Evolutionary conservation across 768 basidiomycete species (phyloP).

Genomic region (Tubosaeta brunneosetosa): DNA sequence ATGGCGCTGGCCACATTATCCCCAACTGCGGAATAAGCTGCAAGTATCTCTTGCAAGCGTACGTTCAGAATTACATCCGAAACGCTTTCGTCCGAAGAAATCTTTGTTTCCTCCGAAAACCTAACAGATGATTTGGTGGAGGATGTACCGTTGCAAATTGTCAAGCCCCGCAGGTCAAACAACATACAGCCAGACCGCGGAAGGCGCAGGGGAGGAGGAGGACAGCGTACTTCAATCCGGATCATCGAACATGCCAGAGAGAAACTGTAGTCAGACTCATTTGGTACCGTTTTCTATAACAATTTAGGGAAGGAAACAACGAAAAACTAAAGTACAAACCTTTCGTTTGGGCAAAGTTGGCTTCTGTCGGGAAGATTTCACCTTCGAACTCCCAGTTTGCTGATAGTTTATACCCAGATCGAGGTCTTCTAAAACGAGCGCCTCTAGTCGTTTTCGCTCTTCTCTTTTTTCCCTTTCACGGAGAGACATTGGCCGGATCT

Average conservation of each 20-base stretch:
- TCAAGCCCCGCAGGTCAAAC: slow-evolving; percentile 56
- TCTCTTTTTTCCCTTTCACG: slow-evolving; percentile 28
- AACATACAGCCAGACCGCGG: slow-evolving; percentile 67
- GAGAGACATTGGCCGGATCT: slow-evolving; percentile 23
- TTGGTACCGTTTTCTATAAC: slow-evolving; percentile 8
- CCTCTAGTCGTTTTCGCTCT: slow-evolving; percentile 42
- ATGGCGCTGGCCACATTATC: slow-evolving; percentile 41
- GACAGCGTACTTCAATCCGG: slow-evolving; percentile 64
- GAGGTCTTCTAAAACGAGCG: slow-evolving; percentile 55
- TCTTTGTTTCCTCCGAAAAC: slow-evolving; percentile 24
- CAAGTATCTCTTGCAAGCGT: slow-evolving; percentile 42
- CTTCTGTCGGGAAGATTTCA: slow-evolving; percentile 6
- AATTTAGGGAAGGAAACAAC: slow-evolving; percentile 4
- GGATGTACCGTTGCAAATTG: slow-evolving; percentile 31
- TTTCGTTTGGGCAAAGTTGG: slow-evolving; percentile 7
- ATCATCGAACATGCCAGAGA: slow-evolving; percentile 49
- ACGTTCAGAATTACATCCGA: slow-evolving; percentile 32
- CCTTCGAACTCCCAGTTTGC: slow-evolving; percentile 4
- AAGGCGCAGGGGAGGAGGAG: slow-evolving; percentile 43
- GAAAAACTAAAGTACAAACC: slow-evolving; percentile 9
- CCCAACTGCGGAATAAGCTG: slow-evolving; percentile 43
- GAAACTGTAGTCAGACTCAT: slow-evolving; percentile 18
- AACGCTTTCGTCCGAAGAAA: slow-evolving; percentile 2
- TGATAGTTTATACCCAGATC: slow-evolving; percentile 49
- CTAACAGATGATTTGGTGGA: slow-evolving; percentile 22